phyloP scores from a whole-genome alignment of 164 flowering plant genomes.

The Magnolia sinica region DNA sequence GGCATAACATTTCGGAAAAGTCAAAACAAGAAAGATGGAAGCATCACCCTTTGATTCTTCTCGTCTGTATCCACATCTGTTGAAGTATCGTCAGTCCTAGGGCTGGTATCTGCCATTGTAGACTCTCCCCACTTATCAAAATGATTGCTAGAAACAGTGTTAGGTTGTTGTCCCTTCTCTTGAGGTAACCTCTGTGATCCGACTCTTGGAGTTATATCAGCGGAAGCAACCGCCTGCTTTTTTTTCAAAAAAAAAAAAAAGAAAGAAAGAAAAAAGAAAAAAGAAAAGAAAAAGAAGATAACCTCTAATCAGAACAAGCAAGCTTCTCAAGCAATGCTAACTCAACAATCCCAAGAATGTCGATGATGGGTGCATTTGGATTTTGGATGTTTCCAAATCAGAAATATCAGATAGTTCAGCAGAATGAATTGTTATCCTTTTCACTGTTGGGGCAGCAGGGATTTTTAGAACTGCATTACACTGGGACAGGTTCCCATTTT shows the following conservation, averaged over 20 bases:
- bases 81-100: slow-evolving; percentile 85
- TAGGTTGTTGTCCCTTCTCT: slow-evolving; percentile 33
- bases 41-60: slow-evolving; percentile 53
- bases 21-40: not conserved
- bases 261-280: not conserved
- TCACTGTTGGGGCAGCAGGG: too few species aligned
- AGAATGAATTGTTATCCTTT: too few species aligned
- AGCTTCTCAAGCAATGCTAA: not conserved
- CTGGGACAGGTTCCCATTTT: too few species aligned
- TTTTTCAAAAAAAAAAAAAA: not conserved
- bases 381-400: too few species aligned
- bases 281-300: not conserved
- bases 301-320: not conserved
- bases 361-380: too few species aligned
- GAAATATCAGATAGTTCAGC: too few species aligned
- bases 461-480: too few species aligned
- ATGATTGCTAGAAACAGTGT: slow-evolving; percentile 34
- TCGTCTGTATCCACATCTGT: slow-evolving; percentile 80
- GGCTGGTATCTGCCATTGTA: slow-evolving; percentile 87
- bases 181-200: slow-evolving; percentile 28
- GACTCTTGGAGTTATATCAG: slow-evolving; percentile 21
- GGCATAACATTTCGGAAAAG: not conserved
- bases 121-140: slow-evolving; percentile 47
- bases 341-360: not conserved
- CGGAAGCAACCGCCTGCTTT: slow-evolving; percentile 26